phyloP scores from a whole-genome alignment of 192 early-diverging fungal species.

The Phlyctochytrium planicorne region DNA sequence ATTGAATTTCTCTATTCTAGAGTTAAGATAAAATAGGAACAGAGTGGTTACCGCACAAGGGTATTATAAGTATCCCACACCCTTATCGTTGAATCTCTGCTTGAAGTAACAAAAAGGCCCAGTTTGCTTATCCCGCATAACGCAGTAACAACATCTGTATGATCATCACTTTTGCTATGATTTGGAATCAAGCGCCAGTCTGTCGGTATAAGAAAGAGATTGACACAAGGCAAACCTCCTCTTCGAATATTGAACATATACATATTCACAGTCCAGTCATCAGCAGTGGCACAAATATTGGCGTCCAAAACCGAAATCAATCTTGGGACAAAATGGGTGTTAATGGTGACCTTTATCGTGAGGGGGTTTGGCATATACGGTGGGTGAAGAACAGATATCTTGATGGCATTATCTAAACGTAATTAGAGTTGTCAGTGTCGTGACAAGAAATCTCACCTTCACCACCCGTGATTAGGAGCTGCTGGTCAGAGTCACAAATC shows the following conservation, averaged over 20 bases:
- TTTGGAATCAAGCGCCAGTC: slow-evolving; percentile 34
- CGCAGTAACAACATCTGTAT: slow-evolving; percentile 41
- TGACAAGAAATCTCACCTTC: slow-evolving; percentile 18
- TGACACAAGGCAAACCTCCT: slow-evolving; percentile 20
- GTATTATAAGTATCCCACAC: slow-evolving; percentile 51
- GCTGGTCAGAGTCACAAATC: slow-evolving; percentile 19
- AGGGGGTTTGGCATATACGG: slow-evolving; percentile 32
- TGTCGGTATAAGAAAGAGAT: slow-evolving; percentile 9
- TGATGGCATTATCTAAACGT: slow-evolving; percentile 33
- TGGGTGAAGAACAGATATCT: slow-evolving; percentile 27
- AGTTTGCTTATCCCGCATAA: slow-evolving; percentile 33
- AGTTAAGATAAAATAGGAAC: not conserved
- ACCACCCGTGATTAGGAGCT: slow-evolving; percentile 38
- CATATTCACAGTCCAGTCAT: slow-evolving; percentile 45
- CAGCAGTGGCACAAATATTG: slow-evolving; percentile 32
- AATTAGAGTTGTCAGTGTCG: no score
- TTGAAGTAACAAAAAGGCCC: slow-evolving; percentile 37
- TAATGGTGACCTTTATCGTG: slow-evolving; percentile 36
- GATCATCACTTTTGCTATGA: slow-evolving; percentile 49
- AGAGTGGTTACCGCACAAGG: slow-evolving; percentile 33
- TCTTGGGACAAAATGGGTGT: slow-evolving; percentile 34
- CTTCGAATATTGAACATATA: slow-evolving; percentile 31
- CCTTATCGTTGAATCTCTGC: slow-evolving; percentile 38
- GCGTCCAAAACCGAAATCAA: slow-evolving; percentile 29
- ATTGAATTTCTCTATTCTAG: slow-evolving; percentile 44